These are phyloP conservation scores for Lindgomyces ingoldianus DNA, from an alignment of 495 filamentous ascomycete species.

Conservation along the genomic window DNA sequence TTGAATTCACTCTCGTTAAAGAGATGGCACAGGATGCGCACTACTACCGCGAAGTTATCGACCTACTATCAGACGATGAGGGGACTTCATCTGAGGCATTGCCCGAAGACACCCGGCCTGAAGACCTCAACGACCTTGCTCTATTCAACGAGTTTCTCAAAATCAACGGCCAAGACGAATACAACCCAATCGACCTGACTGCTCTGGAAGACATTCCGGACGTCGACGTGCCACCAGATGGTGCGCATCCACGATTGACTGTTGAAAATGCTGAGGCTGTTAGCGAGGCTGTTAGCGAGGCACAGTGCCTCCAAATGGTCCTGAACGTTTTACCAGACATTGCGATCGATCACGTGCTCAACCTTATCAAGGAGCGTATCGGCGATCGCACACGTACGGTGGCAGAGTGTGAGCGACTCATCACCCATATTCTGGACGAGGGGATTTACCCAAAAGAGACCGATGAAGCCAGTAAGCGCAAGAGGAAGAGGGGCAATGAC, in stretches of 20 bases:
- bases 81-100: neutral
- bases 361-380: slow-evolving; percentile 32
- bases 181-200: slow-evolving; percentile 18
- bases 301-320: slow-evolving; percentile 39
- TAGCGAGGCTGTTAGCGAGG: slow-evolving; percentile 32
- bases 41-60: neutral
- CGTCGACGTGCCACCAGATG: slow-evolving; percentile 14
- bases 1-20: neutral
- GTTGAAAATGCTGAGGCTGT: slow-evolving; percentile 2
- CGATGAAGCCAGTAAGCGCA: slow-evolving; percentile 35
- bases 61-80: slow-evolving; percentile 8
- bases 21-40: neutral
- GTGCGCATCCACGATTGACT: neutral
- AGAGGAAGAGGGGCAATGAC: slow-evolving; percentile 34
- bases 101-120: neutral
- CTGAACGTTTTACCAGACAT: slow-evolving; percentile 47
- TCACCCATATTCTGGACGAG: slow-evolving; percentile 34
- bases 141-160: neutral
- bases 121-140: neutral
- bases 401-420: slow-evolving; percentile 25
- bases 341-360: slow-evolving; percentile 38
- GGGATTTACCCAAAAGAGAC: slow-evolving; percentile 41
- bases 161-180: neutral
- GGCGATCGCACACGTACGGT: slow-evolving; percentile 12
- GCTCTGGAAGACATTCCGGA: slow-evolving; percentile 7